Evolutionary conservation across 1,139 yeast species (phyloP).

Genomic region (Meyerozyma smithsonii): DNA sequence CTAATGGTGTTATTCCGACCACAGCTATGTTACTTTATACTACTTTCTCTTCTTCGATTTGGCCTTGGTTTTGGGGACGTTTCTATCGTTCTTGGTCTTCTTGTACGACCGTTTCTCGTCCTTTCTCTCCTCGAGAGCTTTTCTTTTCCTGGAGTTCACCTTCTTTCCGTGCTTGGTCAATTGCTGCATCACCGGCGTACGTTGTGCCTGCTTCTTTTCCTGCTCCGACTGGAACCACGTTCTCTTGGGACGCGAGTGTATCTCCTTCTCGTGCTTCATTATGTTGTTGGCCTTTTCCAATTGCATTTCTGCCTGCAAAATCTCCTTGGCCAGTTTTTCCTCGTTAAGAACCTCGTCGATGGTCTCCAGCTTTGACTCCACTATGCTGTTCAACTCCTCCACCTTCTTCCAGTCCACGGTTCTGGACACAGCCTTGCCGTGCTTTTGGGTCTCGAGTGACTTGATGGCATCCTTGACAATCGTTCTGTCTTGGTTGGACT

Average conservation of each 20-base stretch:
- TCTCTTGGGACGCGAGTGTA: constrained; percentile 85
- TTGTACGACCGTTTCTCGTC: constrained; percentile 53
- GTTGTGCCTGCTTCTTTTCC: constrained; percentile 50
- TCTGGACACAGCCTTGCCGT: constrained; percentile 66
- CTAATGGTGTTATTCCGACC: no score
- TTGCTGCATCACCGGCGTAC: constrained; percentile 42
- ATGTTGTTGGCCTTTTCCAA: constrained; percentile 79
- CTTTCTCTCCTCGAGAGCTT: constrained; percentile 48
- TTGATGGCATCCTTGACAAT: constrained; percentile 87
- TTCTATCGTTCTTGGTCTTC: constrained; percentile 66
- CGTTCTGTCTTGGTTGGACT: constrained; percentile 72
- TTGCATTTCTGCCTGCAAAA: constrained; percentile 87
- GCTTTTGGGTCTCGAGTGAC: constrained; percentile 42
- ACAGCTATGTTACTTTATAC: no score
- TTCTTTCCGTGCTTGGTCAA: constrained; percentile 42
- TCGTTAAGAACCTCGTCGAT: constrained; percentile 79
- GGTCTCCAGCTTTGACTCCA: constrained; percentile 54
- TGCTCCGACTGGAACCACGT: constrained; percentile 90
- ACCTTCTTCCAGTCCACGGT: constrained; percentile 83
- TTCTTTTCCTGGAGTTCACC: constrained; percentile 56
- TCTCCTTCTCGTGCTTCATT: constrained; percentile 75
- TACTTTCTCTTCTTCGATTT: constrained; percentile 5
- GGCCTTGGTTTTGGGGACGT: constrained; percentile 19
- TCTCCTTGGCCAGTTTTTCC: constrained; percentile 84
- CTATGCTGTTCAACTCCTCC: constrained; percentile 57